A percentile compares a stretch with the other conserved stretches of the same genome.
These are phyloP conservation scores for Iodosphaeria phyllophila DNA, from an alignment of 2,329 filamentous ascomycete genomes.

Conservation along the genomic window DNA sequence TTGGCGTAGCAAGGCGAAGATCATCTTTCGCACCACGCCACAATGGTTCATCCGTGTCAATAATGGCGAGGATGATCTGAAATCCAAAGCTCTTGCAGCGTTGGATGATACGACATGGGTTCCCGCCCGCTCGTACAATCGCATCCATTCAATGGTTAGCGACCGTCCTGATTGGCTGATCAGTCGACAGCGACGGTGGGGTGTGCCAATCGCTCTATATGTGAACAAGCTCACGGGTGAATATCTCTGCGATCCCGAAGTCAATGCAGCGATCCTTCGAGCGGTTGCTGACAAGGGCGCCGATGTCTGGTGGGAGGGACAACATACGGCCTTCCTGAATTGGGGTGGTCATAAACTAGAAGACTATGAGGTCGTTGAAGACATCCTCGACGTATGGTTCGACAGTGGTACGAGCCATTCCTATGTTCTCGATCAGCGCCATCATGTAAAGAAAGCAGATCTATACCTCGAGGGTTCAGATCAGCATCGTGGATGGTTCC, in stretches of 20 bases:
- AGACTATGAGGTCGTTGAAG: neutral
- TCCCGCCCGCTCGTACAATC: neutral
- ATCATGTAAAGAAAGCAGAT: neutral
- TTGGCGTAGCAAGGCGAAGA: neutral
- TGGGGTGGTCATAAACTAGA: neutral
- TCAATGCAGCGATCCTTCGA: neutral
- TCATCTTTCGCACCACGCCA: neutral
- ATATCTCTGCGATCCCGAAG: neutral
- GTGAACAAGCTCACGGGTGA: neutral
- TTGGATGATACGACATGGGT: neutral
- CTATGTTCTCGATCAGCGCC: neutral
- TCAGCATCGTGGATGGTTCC: neutral
- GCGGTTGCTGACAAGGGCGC: neutral
- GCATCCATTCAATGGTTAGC: neutral
- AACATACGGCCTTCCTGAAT: neutral
- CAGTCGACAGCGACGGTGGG: neutral
- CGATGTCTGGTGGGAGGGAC: neutral
- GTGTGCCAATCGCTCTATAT: neutral
- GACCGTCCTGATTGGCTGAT: neutral
- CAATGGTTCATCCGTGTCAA: neutral
- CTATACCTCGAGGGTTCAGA: neutral
- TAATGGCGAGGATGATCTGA: neutral
- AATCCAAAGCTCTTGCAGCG: neutral
- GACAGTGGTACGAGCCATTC: neutral
- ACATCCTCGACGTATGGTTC: neutral